Evolutionary conservation across 768 basidiomycete species (phyloP), one percentile per base, ranked within the genome.

Genomic region (Kwoniella mangroviensis): DNA sequence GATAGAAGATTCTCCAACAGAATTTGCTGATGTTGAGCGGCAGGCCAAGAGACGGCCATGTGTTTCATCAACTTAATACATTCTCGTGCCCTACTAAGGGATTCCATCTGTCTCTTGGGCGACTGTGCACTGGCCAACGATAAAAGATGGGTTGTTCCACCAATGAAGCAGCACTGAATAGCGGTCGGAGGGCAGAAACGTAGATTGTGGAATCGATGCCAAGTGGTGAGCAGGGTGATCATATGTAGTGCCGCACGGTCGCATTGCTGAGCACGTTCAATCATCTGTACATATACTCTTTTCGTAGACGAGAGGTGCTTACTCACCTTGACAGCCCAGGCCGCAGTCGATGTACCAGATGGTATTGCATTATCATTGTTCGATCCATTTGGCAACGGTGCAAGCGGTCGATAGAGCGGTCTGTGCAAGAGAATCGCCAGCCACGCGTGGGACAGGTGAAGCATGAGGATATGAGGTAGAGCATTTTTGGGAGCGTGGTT

Each of bases 371-470:
- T 53, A 42, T 53, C 60, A 53, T 19, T 70, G 28, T 55, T 54
- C 19, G 58, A 9, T 1, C 54, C 52, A 4, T 55, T 51, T 1
- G 76, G 71, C 34, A 77, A 41, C 19, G 67, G 58, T 3, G 72
- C 71, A 2, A 72, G 28, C 2, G 79, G 70, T 11, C 79, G 75
- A 56, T 80, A 80, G 65, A 75, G 77, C 3, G 79, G 79, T 19
- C 75, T 74, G 68, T 80, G 77, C 15, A 80, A 74, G 11, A 80
- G 68, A 22, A 80, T 78, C 1, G 69, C 69, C 24, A 77, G 65
- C 79, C 77, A 80, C 40, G 76, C 77, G 54, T 73, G 71, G 21
- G 75, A 68, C 3, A 80, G 63, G 63, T 80, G 79, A 58, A 80
- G 62, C 72, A 76, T 75, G 3, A 80, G 57, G 24, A 80, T 76